A percentile compares a stretch with the other conserved stretches of the same genome.
These are phyloP conservation scores for Lizanozyma gosingica DNA, from an alignment of 1,139 yeast species.

Conservation along the genomic window DNA sequence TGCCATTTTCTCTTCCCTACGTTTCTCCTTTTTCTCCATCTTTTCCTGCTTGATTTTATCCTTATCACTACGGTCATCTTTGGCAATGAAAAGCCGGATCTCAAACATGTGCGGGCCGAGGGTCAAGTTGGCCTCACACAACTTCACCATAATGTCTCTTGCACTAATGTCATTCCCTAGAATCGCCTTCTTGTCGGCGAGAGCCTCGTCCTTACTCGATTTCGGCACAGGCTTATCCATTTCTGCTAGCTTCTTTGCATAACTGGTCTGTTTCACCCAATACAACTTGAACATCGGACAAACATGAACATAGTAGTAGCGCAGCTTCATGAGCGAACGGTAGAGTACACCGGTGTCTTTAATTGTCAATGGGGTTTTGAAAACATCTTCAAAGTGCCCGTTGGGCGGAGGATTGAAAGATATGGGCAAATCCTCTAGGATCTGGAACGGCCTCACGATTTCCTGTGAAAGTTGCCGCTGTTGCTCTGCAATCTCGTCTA, in stretches of 20 bases:
- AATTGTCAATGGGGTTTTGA: conserved; percentile 59
- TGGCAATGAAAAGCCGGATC: conserved; percentile 67
- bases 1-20: conserved; percentile 16
- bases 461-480: conserved; percentile 3
- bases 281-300: conserved; percentile 66
- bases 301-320: conserved; percentile 64
- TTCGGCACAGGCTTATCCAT: conserved; percentile 23
- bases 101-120: conserved; percentile 84
- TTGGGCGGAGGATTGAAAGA: conserved; percentile 56
- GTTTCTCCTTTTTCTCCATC: conserved; percentile 22
- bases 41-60: conserved; percentile 24
- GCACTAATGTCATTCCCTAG: conserved; percentile 44
- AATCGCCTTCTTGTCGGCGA: conserved; percentile 29
- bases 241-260: conserved; percentile 32
- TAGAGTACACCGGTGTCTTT: conserved; percentile 68
- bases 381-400: too few relatives aligned
- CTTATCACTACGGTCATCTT: conserved; percentile 53
- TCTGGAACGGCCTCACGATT: conserved; percentile 56
- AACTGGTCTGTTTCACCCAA: conserved; percentile 62
- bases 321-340: conserved; percentile 64
- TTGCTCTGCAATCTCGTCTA: neutral
- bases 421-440: conserved; percentile 63
- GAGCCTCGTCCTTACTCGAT: conserved; percentile 16
- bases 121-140: conserved; percentile 64
- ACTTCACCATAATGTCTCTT: conserved; percentile 81